Conservation (phyloP, 345 rosid species). For the Eucalyptus marginata region DNA sequence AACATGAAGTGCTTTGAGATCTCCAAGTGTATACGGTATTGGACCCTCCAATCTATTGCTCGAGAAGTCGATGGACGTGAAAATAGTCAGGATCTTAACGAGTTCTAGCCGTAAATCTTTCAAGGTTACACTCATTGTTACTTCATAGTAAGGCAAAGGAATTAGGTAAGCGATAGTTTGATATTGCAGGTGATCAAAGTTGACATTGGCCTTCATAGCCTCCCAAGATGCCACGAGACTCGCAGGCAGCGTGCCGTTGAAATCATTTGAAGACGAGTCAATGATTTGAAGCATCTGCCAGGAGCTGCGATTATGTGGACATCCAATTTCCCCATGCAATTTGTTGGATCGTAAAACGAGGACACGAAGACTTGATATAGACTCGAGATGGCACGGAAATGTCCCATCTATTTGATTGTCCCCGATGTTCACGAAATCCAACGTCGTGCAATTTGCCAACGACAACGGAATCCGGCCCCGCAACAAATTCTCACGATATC, state of each 20-base stretch:
- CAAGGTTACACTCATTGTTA: slow-evolving; percentile 10
- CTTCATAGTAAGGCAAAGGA: slow-evolving; percentile 1
- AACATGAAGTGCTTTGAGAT: not conserved
- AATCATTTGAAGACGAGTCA: slow-evolving; percentile 18
- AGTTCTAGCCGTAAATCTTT: slow-evolving; percentile 20
- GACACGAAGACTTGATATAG: not conserved
- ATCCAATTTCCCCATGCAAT: not conserved
- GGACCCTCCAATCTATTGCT: slow-evolving; percentile 8
- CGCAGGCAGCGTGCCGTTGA: not conserved
- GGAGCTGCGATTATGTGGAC: not conserved
- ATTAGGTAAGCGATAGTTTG: rapidly evolving
- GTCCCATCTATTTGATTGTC: not conserved
- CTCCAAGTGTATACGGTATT: slow-evolving; percentile 8
- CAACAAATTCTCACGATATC: not conserved
- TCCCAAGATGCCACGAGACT: too few relatives aligned
- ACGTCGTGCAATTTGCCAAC: rapidly evolving
- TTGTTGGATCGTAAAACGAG: not conserved
- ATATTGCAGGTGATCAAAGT: not conserved
- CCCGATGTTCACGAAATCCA: not conserved
- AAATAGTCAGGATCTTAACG: slow-evolving; percentile 18
- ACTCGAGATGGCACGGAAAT: not conserved
- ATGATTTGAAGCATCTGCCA: slow-evolving; percentile 30
- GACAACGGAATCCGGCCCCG: rapidly evolving
- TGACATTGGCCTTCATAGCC: not conserved
- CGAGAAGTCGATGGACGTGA: slow-evolving; percentile 28